Evolutionary conservation across 331 rosid genomes (phyloP).

Genomic region (Rhamnella rubrinervis): DNA sequence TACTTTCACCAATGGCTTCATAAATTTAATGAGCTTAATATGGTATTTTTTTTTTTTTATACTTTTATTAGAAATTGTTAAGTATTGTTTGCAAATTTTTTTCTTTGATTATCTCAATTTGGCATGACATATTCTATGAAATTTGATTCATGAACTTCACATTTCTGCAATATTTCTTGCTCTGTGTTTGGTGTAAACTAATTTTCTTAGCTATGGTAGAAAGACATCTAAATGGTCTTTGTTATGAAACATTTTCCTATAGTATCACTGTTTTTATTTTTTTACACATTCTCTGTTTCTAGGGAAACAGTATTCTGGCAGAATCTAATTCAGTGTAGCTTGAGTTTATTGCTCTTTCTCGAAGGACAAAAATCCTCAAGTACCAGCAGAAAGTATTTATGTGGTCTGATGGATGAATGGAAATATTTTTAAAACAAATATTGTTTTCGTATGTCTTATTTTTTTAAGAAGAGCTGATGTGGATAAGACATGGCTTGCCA

Average conservation of each 20-base stretch:
- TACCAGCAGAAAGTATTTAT: conserved; percentile 26
- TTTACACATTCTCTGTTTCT: not conserved
- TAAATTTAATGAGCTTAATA: too few species aligned
- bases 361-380: conserved; percentile 20
- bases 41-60: too few species aligned
- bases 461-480: conserved; percentile 1
- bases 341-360: conserved; percentile 26
- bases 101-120: not conserved
- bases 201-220: not conserved
- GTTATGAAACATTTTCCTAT: not conserved
- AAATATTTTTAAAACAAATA: not conserved
- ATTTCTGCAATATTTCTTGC: not conserved
- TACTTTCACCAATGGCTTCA: too few species aligned
- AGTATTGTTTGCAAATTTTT: not conserved
- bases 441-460: not conserved
- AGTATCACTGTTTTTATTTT: not conserved
- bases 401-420: not conserved
- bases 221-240: not conserved
- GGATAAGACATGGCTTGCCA: not conserved
- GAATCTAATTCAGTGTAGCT: conserved; percentile 23
- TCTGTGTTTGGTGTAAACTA: too few species aligned
- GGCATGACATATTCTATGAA: not conserved
- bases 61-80: not conserved
- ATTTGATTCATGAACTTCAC: not conserved
- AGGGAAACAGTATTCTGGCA: conserved; percentile 25